Conservation (phyloP, 306 rosid species). For the Cicer judaicum region DNA sequence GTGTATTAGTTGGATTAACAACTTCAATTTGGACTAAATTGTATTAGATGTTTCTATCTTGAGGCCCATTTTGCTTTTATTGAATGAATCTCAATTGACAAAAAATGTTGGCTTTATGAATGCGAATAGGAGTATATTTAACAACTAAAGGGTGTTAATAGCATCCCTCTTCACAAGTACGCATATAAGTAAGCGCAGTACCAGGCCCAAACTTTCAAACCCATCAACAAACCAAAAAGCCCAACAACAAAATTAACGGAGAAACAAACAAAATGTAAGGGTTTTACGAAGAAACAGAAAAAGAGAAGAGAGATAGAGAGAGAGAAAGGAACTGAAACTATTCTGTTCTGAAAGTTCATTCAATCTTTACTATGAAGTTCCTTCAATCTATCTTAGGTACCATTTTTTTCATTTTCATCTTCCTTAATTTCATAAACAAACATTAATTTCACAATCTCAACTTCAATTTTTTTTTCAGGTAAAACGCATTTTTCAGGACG, state of each 20-base stretch:
- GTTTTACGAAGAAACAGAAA: slow-evolving; percentile 28
- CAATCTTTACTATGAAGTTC: slow-evolving; percentile 55
- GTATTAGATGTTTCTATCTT: no score
- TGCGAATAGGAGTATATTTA: no score
- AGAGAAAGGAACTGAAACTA: slow-evolving; percentile 3
- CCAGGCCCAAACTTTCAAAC: not conserved
- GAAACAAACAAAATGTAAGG: slow-evolving; percentile 41
- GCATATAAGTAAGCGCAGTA: not conserved
- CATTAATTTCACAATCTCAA: slow-evolving; percentile 19
- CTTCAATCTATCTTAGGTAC: slow-evolving; percentile 66
- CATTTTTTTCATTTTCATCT: not conserved
- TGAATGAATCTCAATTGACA: no score
- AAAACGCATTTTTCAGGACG: slow-evolving; percentile 51
- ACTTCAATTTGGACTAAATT: no score
- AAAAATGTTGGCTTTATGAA: no score
- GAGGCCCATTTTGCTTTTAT: no score
- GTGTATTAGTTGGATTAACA: no score
- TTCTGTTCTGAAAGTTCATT: slow-evolving; percentile 17
- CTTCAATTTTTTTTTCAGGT: not conserved
- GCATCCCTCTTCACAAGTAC: no score
- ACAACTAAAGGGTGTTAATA: no score
- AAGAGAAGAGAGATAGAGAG: not conserved
- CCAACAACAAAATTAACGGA: not conserved
- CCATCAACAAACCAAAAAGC: not conserved
- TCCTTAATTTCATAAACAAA: not conserved